A percentile compares a stretch with the other conserved stretches of the same genome.
Conservation (phyloP, 1,139 yeast species). For the Meyerozyma athensensis region DNA sequence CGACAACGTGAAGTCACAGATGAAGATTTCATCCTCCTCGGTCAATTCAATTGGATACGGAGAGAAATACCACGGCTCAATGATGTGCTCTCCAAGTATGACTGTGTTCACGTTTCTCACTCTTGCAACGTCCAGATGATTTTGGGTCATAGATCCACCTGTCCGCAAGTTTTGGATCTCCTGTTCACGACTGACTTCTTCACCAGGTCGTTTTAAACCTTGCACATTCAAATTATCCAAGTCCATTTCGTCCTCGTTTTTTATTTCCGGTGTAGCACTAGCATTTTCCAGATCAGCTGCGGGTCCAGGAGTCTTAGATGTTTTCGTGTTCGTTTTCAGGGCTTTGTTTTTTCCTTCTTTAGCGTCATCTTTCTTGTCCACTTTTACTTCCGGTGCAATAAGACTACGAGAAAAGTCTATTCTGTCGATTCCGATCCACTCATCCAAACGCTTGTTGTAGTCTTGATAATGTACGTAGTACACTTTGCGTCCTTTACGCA, state of each 20-base stretch:
- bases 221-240: conserved; percentile 82
- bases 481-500: conserved; percentile 69
- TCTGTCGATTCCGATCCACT: conserved; percentile 76
- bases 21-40: conserved; percentile 82
- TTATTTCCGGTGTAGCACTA: conserved; percentile 18
- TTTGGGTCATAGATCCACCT: conserved; percentile 94
- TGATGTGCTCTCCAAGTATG: conserved; percentile 83
- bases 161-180: conserved; percentile 90
- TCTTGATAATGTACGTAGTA: conserved; percentile 94
- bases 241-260: conserved; percentile 70
- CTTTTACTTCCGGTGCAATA: conserved; percentile 65
- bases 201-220: conserved; percentile 63
- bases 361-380: conserved; percentile 38
- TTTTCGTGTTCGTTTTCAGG: conserved; percentile 23
- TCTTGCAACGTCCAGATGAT: conserved; percentile 81
- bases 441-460: conserved; percentile 85
- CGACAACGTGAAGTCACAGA: conserved; percentile 86
- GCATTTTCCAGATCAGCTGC: conserved; percentile 21
- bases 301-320: conserved; percentile 16
- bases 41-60: conserved; percentile 95
- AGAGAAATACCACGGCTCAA: conserved; percentile 98
- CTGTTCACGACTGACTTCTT: conserved; percentile 77
- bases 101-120: conserved; percentile 78
- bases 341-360: conserved; percentile 19
- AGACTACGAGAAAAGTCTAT: conserved; percentile 68